Conservation (phyloP, 495 filamentous ascomycete species). For the Chaetomium fimeti region DNA sequence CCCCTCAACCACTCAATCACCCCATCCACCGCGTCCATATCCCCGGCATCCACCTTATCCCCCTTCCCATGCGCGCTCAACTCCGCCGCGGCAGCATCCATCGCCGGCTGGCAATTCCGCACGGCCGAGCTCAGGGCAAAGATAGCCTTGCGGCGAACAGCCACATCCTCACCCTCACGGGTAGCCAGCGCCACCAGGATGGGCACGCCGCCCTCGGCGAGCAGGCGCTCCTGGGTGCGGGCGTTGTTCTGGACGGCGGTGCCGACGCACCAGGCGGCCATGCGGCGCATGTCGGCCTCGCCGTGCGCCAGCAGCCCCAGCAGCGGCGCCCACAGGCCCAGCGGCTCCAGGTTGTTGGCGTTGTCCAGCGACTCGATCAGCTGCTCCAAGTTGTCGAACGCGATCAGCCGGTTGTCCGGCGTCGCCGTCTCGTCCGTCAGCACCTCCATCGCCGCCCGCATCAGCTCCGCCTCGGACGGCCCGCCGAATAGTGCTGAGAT, state of each 20-base stretch:
- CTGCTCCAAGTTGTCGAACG: slow-evolving; percentile 96
- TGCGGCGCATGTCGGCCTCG: slow-evolving; percentile 68
- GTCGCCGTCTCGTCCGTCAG: slow-evolving; percentile 62
- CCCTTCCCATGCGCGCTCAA: slow-evolving; percentile 49
- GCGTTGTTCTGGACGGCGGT: slow-evolving; percentile 96
- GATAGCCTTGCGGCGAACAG: slow-evolving; percentile 79
- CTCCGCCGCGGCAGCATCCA: slow-evolving; percentile 64
- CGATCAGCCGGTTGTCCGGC: slow-evolving; percentile 75
- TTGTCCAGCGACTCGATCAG: slow-evolving; percentile 91
- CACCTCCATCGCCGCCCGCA: slow-evolving; percentile 76
- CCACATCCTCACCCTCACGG: slow-evolving; percentile 54
- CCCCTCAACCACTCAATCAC: slow-evolving; percentile 67
- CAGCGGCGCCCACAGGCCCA: slow-evolving; percentile 79
- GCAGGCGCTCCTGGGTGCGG: slow-evolving; percentile 72
- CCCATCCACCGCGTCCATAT: slow-evolving; percentile 82
- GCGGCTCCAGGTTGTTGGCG: slow-evolving; percentile 79
- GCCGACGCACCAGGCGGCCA: slow-evolving; percentile 89
- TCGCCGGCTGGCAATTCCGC: slow-evolving; percentile 80
- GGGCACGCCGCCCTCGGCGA: slow-evolving; percentile 68
- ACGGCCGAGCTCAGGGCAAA: slow-evolving; percentile 80
- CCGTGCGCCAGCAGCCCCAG: slow-evolving; percentile 62
- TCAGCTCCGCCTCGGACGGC: slow-evolving; percentile 84
- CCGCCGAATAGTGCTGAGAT: slow-evolving; percentile 71
- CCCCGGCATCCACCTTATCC: slow-evolving; percentile 61
- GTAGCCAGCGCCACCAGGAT: slow-evolving; percentile 63